These are phyloP conservation scores for Boletus pseudopeckii DNA, from an alignment of 768 basidiomycete genomes.

Conservation along the genomic window DNA sequence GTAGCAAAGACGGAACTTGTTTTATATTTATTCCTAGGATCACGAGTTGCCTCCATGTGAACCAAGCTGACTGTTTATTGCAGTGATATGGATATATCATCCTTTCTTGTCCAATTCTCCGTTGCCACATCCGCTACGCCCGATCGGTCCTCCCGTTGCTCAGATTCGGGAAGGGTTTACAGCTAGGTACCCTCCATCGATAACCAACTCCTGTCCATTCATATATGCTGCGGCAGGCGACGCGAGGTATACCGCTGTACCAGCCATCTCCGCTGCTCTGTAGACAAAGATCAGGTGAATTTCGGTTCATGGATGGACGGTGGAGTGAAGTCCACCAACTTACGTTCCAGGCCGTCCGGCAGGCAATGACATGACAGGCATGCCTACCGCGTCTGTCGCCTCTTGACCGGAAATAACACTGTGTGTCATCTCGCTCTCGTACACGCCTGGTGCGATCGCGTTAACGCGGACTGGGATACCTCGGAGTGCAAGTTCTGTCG, in stretches of 20 bases:
- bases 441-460: constrained; percentile 73
- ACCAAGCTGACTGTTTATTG: background rate
- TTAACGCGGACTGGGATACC: constrained; percentile 67
- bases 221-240: constrained; percentile 71
- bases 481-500: constrained; percentile 73
- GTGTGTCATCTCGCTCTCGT: constrained; percentile 73
- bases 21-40: background rate
- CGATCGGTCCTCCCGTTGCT: constrained; percentile 1
- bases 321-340: constrained; percentile 29
- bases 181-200: constrained; percentile 72
- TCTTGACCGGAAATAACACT: constrained; percentile 44
- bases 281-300: constrained; percentile 3
- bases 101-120: background rate
- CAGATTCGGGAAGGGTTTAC: constrained; percentile 62
- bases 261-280: constrained; percentile 73
- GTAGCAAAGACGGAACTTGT: background rate
- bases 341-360: constrained; percentile 62
- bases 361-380: constrained; percentile 61
- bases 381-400: constrained; percentile 51
- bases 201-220: constrained; percentile 73
- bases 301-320: background rate
- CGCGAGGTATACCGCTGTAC: constrained; percentile 71
- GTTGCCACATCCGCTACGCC: background rate
- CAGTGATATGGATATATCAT: background rate
- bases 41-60: background rate